A percentile compares a stretch with the other conserved stretches of the same genome.
Evolutionary conservation across 352 stramenopile species (phyloP).

Genomic region (Phytophthora palmivora): DNA sequence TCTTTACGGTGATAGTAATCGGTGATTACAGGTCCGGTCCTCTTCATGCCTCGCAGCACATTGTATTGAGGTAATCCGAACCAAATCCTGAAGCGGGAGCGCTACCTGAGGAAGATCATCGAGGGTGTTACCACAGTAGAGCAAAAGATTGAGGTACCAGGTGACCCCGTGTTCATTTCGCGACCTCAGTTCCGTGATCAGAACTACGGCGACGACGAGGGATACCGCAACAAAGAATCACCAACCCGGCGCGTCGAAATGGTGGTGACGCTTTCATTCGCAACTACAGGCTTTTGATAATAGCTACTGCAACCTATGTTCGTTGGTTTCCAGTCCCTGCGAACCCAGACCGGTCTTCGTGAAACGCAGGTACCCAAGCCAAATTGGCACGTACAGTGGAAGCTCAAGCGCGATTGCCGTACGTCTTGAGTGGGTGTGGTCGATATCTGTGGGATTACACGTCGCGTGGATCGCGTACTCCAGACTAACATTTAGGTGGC

Average conservation of each 20-base stretch:
- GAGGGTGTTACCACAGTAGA: slow-evolving; percentile 13
- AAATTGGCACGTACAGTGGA: too few relatives aligned
- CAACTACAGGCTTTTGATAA: slow-evolving; percentile 74
- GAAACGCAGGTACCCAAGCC: too few relatives aligned
- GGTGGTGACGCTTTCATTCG: slow-evolving; percentile 67
- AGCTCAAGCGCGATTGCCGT: too few relatives aligned
- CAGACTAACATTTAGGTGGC: too few relatives aligned
- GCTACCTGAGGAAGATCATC: slow-evolving; percentile 27
- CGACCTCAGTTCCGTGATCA: slow-evolving; percentile 77
- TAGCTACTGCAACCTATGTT: slow-evolving; percentile 83
- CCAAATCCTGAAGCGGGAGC: slow-evolving; percentile 38
- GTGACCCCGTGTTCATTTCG: slow-evolving; percentile 61
- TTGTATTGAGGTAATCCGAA: slow-evolving; percentile 40
- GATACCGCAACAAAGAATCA: slow-evolving; percentile 25
- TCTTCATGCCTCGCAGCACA: slow-evolving; percentile 55
- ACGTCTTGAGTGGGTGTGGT: too few relatives aligned
- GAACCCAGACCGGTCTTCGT: slow-evolving; percentile 15
- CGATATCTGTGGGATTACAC: too few relatives aligned
- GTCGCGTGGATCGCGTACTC: too few relatives aligned
- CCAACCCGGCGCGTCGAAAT: slow-evolving; percentile 43
- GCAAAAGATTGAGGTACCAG: slow-evolving; percentile 25
- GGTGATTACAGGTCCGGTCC: slow-evolving; percentile 76
- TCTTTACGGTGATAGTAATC: slow-evolving; percentile 88
- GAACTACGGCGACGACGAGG: slow-evolving; percentile 53
- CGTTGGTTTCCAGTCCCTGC: slow-evolving; percentile 45